A percentile compares a stretch with the other conserved stretches of the same genome.
These are phyloP conservation scores for Cercophora samala DNA, from an alignment of 495 filamentous ascomycete genomes.

Conservation along the genomic window DNA sequence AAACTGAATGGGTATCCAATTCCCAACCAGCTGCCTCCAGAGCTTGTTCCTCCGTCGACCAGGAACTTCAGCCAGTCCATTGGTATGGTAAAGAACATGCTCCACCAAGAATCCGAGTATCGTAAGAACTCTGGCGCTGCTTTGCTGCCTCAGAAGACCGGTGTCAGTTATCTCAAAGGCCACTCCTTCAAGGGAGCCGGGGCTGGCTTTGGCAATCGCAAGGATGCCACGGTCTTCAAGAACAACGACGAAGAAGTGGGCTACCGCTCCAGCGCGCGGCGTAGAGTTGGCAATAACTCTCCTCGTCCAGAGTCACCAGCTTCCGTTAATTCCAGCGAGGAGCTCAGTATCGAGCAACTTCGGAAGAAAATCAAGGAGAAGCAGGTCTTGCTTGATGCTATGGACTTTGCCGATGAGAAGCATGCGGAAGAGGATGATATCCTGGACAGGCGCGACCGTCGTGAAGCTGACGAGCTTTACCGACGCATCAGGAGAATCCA, in stretches of 20 bases:
- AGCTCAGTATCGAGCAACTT: conserved; percentile 80
- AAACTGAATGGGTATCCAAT: conserved; percentile 94
- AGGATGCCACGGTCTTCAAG: conserved; percentile 95
- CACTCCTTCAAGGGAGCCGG: conserved; percentile 75
- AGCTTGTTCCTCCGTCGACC: conserved; percentile 95
- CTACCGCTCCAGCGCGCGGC: conserved; percentile 91
- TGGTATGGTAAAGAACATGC: conserved; percentile 84
- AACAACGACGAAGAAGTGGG: conserved; percentile 89
- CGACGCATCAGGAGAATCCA: conserved; percentile 89
- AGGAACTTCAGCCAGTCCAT: conserved; percentile 89
- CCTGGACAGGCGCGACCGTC: conserved; percentile 82
- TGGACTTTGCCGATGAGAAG: conserved; percentile 94
- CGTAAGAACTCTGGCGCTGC: conserved; percentile 80
- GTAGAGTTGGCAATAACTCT: conserved; percentile 72
- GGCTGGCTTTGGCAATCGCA: conserved; percentile 53
- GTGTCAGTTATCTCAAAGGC: conserved; percentile 92
- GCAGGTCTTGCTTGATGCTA: conserved; percentile 91
- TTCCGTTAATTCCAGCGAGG: conserved; percentile 69
- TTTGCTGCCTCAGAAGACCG: conserved; percentile 91
- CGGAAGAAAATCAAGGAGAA: conserved; percentile 93
- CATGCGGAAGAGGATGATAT: conserved; percentile 86
- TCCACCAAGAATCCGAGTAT: conserved; percentile 84
- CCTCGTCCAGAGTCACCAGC: conserved; percentile 71
- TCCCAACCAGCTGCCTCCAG: conserved; percentile 84
- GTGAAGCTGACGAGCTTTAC: conserved; percentile 92